Conservation (phyloP, 805 yeast genomes). For the Pichia deserticola region DNA sequence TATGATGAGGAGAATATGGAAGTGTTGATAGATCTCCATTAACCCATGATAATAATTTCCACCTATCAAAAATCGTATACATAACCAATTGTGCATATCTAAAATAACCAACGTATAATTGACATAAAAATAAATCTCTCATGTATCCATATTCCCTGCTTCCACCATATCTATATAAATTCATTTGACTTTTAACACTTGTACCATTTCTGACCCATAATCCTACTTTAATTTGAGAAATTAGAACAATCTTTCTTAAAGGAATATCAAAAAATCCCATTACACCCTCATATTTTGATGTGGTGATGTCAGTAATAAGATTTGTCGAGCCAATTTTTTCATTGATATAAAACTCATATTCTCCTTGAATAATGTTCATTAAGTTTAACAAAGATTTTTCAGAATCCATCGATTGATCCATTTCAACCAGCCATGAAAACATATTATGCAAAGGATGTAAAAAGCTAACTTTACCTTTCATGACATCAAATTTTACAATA, state of each 20-base stretch:
- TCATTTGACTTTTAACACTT: constrained; percentile 70
- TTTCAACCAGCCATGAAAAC: constrained; percentile 63
- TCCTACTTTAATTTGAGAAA: constrained; percentile 82
- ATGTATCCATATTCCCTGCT: constrained; percentile 76
- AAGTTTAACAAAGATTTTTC: constrained; percentile 9
- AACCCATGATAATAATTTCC: constrained; percentile 58
- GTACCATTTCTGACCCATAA: constrained; percentile 94
- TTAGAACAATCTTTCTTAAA: constrained; percentile 62
- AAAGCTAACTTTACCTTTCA: constrained; percentile 50
- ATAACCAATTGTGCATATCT: constrained; percentile 48
- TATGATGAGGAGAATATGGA: constrained; percentile 29
- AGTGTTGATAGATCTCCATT: constrained; percentile 37
- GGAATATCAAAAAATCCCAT: constrained; percentile 60
- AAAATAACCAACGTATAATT: constrained; percentile 43
- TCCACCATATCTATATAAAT: constrained; percentile 69
- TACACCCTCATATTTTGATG: constrained; percentile 14
- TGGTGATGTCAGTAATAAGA: neutral
- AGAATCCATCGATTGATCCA: constrained; percentile 25
- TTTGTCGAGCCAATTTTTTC: constrained; percentile 2
- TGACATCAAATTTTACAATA: constrained; percentile 35
- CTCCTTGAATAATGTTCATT: constrained; percentile 15
- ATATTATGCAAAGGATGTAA: constrained; percentile 77
- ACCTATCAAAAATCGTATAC: constrained; percentile 54
- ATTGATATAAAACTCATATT: constrained; percentile 11
- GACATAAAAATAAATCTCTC: constrained; percentile 70